phyloP scores from a whole-genome alignment of 2,329 filamentous ascomycete genomes.

The Pseudogymnoascus sp. region DNA sequence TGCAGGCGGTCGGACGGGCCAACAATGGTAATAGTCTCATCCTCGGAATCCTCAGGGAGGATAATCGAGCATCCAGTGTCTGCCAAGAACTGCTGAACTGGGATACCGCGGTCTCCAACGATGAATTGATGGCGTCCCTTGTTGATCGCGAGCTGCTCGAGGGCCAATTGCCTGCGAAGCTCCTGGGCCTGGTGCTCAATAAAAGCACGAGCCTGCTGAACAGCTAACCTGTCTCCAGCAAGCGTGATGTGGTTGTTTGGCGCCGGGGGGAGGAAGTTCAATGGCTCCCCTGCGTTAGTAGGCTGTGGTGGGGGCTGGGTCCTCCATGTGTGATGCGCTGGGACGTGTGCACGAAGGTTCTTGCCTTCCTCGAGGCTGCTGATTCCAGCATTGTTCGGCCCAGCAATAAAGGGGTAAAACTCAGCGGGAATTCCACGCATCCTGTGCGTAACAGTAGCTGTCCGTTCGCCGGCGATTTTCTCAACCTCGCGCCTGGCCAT shows the following conservation, averaged over 20 bases:
- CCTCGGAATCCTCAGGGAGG: slow-evolving; percentile 64
- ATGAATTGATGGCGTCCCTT: slow-evolving; percentile 91
- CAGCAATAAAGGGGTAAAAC: slow-evolving; percentile 92
- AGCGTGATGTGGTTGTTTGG: slow-evolving; percentile 72
- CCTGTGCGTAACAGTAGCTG: slow-evolving; percentile 71
- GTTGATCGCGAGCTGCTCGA: slow-evolving; percentile 75
- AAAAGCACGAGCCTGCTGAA: slow-evolving; percentile 68
- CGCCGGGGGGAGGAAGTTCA: slow-evolving; percentile 62
- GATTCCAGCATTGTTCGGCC: slow-evolving; percentile 60
- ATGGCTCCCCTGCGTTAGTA: slow-evolving; percentile 53
- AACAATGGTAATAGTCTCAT: slow-evolving; percentile 75
- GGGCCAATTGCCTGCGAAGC: slow-evolving; percentile 64
- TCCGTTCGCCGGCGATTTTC: slow-evolving; percentile 78
- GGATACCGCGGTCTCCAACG: slow-evolving; percentile 71
- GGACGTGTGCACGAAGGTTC: slow-evolving; percentile 74
- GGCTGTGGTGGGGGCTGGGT: slow-evolving; percentile 57
- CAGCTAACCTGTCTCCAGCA: slow-evolving; percentile 74
- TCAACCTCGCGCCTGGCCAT: slow-evolving; percentile 77
- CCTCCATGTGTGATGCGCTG: slow-evolving; percentile 68
- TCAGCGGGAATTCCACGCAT: slow-evolving; percentile 79
- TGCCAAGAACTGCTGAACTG: slow-evolving; percentile 76
- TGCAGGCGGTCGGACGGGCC: slow-evolving; percentile 68
- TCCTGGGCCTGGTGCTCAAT: slow-evolving; percentile 73
- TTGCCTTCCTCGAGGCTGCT: slow-evolving; percentile 62
- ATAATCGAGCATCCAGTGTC: slow-evolving; percentile 88